phyloP scores from a whole-genome alignment of 1,284 basidiomycete genomes.

The Leccinum griseonigrum region DNA sequence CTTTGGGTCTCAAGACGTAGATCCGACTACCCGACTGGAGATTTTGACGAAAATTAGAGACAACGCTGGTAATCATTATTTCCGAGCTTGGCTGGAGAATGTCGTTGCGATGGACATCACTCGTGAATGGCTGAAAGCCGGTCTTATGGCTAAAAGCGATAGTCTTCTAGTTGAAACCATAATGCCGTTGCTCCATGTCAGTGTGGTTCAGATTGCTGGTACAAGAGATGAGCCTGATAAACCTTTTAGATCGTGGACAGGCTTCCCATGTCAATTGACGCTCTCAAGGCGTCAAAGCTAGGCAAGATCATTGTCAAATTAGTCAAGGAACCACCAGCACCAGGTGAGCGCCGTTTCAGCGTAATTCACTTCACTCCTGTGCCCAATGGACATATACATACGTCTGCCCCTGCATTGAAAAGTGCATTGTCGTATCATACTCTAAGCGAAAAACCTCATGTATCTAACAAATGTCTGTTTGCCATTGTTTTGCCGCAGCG shows the following conservation, averaged over 20 bases:
- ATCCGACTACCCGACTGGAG: conserved; percentile 57
- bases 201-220: conserved; percentile 33
- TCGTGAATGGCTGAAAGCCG: conserved; percentile 74
- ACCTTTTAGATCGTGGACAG: conserved; percentile 71
- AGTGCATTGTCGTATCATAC: conserved; percentile 36
- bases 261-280: conserved; percentile 66
- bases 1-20: conserved; percentile 61
- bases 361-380: conserved; percentile 17
- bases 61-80: conserved; percentile 79
- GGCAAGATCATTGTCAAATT: conserved; percentile 75
- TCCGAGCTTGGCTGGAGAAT: conserved; percentile 79
- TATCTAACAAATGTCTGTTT: conserved; percentile 64
- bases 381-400: conserved; percentile 32
- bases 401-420: conserved; percentile 23
- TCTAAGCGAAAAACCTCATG: conserved; percentile 46
- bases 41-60: conserved; percentile 76
- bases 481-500: conserved; percentile 52
- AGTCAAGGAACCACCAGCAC: conserved; percentile 62
- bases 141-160: conserved; percentile 53
- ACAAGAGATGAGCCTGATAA: conserved; percentile 19
- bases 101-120: conserved; percentile 67
- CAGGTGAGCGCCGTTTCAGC: conserved; percentile 53
- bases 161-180: conserved; percentile 63
- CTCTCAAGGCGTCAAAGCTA: conserved; percentile 65
- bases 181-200: conserved; percentile 80